Evolutionary conservation across 164 flowering plant species (phyloP), one percentile per base, ranked within the genome.

Genomic region (Euptelea pleiosperma): DNA sequence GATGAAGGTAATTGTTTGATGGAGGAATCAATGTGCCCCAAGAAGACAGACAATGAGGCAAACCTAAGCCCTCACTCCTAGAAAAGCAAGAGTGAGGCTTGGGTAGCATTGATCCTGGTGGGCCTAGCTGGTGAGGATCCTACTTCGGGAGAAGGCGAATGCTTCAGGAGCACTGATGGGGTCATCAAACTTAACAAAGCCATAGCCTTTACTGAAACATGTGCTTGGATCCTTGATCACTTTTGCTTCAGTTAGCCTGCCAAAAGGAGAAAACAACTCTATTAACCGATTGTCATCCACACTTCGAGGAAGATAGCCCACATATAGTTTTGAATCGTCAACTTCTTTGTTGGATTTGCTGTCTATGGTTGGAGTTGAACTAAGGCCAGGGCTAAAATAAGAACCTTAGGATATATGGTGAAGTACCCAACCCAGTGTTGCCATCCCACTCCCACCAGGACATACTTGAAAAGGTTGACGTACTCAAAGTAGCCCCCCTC

Each of bases 161-260:
- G 19, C 33, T 46, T 12, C 65, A 36, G 62, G 57, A 3, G 86
- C 82, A 63, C 58, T 59, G 4, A 14, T n/a, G 9, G 71, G 39
- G 54, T 63, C 59, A 25, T 55, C 63, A 55, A 63, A 82, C 44
- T 49, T 69, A 5, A 80, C 78, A 68, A 80, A 75, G 16, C 80
- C 85, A 61, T 73, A 75, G 24, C 77, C 78, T 64, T 72, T 78
- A 57, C 74, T 66, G 30, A 52, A 29, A 33, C 85, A 79, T 11
- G 73, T 70, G 14, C 9, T 41, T 11, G 52, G 46, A 44, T 78
- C 79, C 63, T 50, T 80, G 12, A 77, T 63, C 21, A 80, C 74
- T 41, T 62, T 74, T 8, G 67, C 71, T 29, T 48, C 58, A 12
- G 22, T 12, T 2, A 77, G 40, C 57, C 35, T 56, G 18, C 85